Evolutionary conservation across 2,329 filamentous ascomycete genomes (phyloP), one percentile per base, ranked within the genome.

Genomic region (Aspergillus oerlinghausenensis): DNA sequence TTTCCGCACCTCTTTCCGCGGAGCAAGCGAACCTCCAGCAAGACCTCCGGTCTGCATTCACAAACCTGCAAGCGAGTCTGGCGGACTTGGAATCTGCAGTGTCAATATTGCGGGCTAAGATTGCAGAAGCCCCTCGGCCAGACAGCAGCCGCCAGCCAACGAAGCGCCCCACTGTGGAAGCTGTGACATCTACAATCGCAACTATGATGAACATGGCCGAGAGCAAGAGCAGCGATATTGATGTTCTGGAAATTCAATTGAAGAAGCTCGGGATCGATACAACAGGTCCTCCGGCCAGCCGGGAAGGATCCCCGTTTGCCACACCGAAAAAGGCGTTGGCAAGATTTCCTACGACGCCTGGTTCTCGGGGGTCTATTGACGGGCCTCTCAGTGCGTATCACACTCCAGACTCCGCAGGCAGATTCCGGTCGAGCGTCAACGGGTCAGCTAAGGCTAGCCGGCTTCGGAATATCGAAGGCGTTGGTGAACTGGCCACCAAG

Each of bases 141-240:
- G 80, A 81, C 7, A 82, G 80, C 45, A 82, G 69, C 2, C 58
- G 67, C 45, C 62, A 59, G 57, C 55, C 54, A 52, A 59, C 58
- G 45, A 65, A 81, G 51, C 83, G 87, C 4, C 94, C 94, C 0
- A 97, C 92, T 0, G 90, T 97, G 9, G 94, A 97, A 65, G 90
- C 91, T 0, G 90, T 99, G 21, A 88, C 92, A 64, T 90, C 89
- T 58, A 99, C 94, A 1, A 96, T 99, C 63, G 80, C 81, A 56
- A 96, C 94, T 69, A 92, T 99, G 88, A 97, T 92, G 35, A 84
- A 80, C 58, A 93, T 97, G 88, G 89, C 89, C 0, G 90, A 97
- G 79, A 90, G 91, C 76, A 89, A 90, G 70, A 94, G 89, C 69
- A 90, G 88, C 56, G 93, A 97, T 66, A 86, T 99, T 52, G 91